Base-by-base conservation (phyloP, 768 basidiomycete genomes). In the Rhodosporidiobolus sp. region DNA sequence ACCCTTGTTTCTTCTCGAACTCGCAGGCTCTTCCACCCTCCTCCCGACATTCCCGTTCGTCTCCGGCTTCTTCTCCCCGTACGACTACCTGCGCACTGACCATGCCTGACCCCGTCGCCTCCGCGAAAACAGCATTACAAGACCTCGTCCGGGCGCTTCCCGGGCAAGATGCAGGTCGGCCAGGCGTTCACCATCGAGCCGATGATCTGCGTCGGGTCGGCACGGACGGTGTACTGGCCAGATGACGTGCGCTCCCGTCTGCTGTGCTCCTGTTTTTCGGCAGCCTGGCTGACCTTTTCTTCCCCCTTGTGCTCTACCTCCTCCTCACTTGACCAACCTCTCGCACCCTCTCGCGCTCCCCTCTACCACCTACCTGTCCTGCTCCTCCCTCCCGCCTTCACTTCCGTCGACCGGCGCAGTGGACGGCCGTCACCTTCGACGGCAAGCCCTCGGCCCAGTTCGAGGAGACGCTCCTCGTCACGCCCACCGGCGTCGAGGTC, bases 371-470 rank as follows among this genome's bases (percentile, higher is more conserved):
- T 11, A 30, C 35, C 26, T 20, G 2, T n/a, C 12, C 28, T 34
- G 19, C n/a, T n/a, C n/a, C n/a, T n/a, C n/a, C n/a, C n/a, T n/a
- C n/a, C n/a, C n/a, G n/a, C n/a, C n/a, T n/a, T n/a, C n/a, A 16
- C 3, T 45, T 14, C 24, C 45, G 22, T 55, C 55, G 16, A 8
- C 32, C 38, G 38, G 14, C 19, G 30, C 52, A 75, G 79, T 98
- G 95, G 95, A 98, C 95, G 5, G 92, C 94, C 2, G 92, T 90
- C 30, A 99, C 96, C 9, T 81, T 86, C 20, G 95, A 97, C 81
- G 95, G 94, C 32, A 90, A 90, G 80, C 84, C 86, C 67, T 94
- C 91, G 71, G 96, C 96, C 2, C 96, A 99, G 79, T 99, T 97
- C 79, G 96, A 99, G 81, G 96, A 99, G 79, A 97, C 95, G 1